Evolutionary conservation across 345 rosid genomes (phyloP).

Genomic region (Psidium friedrichsthalianum): DNA sequence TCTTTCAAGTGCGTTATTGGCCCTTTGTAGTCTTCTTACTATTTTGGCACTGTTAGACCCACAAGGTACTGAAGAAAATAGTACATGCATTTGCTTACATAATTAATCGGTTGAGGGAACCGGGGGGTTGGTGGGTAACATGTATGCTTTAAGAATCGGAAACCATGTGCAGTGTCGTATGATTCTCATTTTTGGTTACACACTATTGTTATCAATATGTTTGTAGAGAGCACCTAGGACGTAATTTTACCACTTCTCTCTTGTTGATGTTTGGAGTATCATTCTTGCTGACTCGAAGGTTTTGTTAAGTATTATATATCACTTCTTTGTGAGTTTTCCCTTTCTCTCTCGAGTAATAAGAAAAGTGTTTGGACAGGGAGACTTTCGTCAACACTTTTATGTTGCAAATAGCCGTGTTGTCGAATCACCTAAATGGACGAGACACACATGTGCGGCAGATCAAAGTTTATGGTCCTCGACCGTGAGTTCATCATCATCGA

Average conservation of each 20-base stretch:
- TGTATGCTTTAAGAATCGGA: not conserved
- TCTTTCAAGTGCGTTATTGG: not conserved
- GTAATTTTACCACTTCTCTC: not conserved
- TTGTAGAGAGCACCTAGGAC: not conserved
- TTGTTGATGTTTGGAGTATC: not conserved
- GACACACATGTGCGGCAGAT: conserved; percentile 89
- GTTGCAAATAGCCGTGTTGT: conserved; percentile 74
- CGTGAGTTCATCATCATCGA: conserved; percentile 14
- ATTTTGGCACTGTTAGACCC: not conserved
- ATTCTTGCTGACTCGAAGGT: not conserved
- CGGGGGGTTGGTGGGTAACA: not conserved
- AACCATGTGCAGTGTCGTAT: not conserved
- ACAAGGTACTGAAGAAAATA: not conserved
- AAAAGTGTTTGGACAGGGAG: conserved; percentile 40
- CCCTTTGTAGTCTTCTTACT: not conserved
- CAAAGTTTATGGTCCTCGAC: conserved; percentile 83
- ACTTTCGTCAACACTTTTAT: conserved; percentile 83
- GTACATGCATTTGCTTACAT: not conserved
- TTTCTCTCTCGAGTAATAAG: not conserved
- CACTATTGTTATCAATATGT: not conserved
- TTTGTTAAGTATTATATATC: not conserved
- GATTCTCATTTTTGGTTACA: not conserved
- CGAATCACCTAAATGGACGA: conserved; percentile 82
- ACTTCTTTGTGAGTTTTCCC: not conserved
- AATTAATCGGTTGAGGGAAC: not conserved